phyloP scores from a whole-genome alignment of 495 filamentous ascomycete species.

The Parathielavia appendiculata region DNA sequence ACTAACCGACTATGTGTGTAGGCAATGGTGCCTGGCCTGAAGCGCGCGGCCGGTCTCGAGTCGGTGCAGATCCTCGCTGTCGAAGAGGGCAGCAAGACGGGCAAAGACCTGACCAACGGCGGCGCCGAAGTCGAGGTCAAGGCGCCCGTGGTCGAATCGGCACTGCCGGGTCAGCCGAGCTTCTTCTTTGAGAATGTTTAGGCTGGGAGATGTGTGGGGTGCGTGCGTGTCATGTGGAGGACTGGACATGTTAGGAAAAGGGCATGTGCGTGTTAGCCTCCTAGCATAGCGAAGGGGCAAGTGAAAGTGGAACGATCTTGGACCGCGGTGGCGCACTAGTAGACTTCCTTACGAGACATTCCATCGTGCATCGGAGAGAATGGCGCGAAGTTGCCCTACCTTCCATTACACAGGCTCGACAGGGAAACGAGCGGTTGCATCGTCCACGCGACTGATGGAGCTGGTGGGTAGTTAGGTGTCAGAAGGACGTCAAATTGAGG shows the following conservation, averaged over 20 bases:
- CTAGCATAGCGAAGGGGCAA: no score
- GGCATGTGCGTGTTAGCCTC: neutral
- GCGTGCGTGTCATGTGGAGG: neutral
- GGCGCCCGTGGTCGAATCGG: constrained; percentile 56
- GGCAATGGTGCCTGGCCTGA: constrained; percentile 41
- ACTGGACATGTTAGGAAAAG: neutral
- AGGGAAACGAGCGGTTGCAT: no score
- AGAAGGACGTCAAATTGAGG: no score
- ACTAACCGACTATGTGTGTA: constrained; percentile 11
- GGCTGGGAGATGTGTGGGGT: neutral
- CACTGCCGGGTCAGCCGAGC: constrained; percentile 72
- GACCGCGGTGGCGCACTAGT: neutral
- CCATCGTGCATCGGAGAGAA: no score
- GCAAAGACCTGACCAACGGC: constrained; percentile 46
- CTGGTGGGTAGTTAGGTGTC: no score
- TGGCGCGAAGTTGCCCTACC: no score
- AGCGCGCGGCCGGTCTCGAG: constrained; percentile 60
- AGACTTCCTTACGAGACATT: no score
- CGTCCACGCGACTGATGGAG: no score
- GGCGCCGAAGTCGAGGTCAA: constrained; percentile 52
- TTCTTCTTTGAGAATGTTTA: constrained; percentile 73
- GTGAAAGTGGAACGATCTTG: no score
- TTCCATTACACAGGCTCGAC: no score
- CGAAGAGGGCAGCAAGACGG: constrained; percentile 64
- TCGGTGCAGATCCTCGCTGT: constrained; percentile 60